Evolutionary conservation across 345 rosid species (phyloP), one percentile per base, ranked within the genome.

Genomic region (Eutrema heterophyllum): DNA sequence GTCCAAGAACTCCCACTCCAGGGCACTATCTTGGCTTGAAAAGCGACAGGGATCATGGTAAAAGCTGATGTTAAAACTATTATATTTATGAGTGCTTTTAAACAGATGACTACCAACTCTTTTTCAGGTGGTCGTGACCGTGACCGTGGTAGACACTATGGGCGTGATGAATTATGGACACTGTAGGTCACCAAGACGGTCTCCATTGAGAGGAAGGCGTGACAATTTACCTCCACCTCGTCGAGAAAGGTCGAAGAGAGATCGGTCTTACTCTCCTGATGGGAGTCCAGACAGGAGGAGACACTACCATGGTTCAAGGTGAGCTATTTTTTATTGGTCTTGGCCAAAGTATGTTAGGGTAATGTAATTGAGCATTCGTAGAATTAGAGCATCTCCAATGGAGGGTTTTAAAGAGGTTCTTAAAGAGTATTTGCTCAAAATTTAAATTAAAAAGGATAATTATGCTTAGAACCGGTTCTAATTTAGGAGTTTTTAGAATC

Each of bases 1-100:
- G 95, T 9, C 77, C 95, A 15, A 85, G 95, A 76, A 89, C 97
- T 52, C 97, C 97, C 40, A 91, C 97, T 4, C 97, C 97, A 7
- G 95, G 97, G 50, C 92, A 91, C 75, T 91, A 91, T 83, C 96
- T 92, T 75, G 96, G 96, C 36, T 75, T 92, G 80, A 92, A 92
- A 75, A 92, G 79, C 54, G 75, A 85, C 38, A 80, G 89, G 78
- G 93, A 89, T 63, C 73, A 77, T 39, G 93, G 97, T 91, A 72
- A 13, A 61, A 21, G 45, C 16, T 14, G 9, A 9, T 40, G 52
- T 41, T 27, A 43, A 43, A 62, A 27, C 39, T 43, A 27, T 27
- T 62, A 2, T 62, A 13, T 13, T 9, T 43, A 41, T 2, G 2
- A 27, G 24, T 15, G 68, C 2, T 14, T 46, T 9, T 46, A 14